Evolutionary conservation across 768 basidiomycete species (phyloP).

Genomic region (Flagelloscypha sp.): DNA sequence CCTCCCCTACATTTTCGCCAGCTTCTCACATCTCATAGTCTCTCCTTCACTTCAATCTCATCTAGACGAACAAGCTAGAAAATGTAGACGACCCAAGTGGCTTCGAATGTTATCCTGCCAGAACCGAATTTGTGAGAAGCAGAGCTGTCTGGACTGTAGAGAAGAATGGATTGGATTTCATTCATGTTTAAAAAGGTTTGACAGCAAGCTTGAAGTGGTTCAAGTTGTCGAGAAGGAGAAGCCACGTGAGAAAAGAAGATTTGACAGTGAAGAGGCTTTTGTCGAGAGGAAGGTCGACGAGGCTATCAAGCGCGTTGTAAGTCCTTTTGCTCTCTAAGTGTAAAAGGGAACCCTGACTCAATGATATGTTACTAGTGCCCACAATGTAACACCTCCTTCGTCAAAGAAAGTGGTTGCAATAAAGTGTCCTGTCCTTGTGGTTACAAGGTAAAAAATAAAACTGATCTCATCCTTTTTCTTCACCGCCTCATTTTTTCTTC

Average conservation of each 20-base stretch:
- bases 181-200: neutral
- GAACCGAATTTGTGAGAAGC: neutral
- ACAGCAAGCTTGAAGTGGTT: neutral
- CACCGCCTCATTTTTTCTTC: too few relatives aligned
- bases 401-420: slow-evolving; percentile 12
- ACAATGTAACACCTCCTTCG: slow-evolving; percentile 8
- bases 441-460: too few relatives aligned
- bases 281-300: slow-evolving; percentile 8
- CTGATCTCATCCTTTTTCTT: too few relatives aligned
- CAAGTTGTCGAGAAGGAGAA: neutral
- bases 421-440: slow-evolving; percentile 11
- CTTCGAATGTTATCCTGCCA: neutral
- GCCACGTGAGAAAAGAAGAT: too few relatives aligned
- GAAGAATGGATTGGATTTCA: neutral
- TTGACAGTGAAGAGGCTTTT: neutral
- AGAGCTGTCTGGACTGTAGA: neutral
- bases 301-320: slow-evolving; percentile 9
- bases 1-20: too few relatives aligned
- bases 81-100: too few relatives aligned
- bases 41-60: too few relatives aligned
- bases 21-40: too few relatives aligned
- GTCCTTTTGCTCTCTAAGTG: neutral
- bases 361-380: slow-evolving; percentile 8
- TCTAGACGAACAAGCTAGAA: too few relatives aligned
- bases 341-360: too few relatives aligned